Evolutionary conservation across 495 filamentous ascomycete species (phyloP).

Genomic region (Xylaria palmicola): DNA sequence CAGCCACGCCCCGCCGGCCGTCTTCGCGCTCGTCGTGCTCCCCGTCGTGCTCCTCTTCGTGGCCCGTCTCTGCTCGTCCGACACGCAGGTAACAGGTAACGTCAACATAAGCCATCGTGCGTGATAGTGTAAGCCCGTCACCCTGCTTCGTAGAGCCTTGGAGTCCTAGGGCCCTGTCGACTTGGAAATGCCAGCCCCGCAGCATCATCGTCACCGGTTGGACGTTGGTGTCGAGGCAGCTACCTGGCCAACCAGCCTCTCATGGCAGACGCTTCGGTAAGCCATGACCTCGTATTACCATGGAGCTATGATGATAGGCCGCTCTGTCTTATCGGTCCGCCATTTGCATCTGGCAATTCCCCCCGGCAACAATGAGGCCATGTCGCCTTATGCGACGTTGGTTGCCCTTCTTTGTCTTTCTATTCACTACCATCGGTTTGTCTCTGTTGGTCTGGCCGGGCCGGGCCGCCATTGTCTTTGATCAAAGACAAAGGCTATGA

Average conservation of each 20-base stretch:
- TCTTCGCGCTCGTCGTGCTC: too few species aligned
- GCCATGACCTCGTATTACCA: constrained; percentile 16
- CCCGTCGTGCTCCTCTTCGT: too few species aligned
- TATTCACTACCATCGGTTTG: too few species aligned
- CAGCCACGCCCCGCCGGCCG: too few species aligned
- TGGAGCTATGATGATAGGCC: constrained; percentile 1
- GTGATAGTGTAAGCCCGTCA: neutral
- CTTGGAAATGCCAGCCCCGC: neutral
- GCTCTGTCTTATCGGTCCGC: neutral
- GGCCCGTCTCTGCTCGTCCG: too few species aligned
- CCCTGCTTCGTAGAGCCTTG: neutral
- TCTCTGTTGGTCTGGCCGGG: neutral
- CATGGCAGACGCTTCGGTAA: neutral
- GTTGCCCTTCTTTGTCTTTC: too few species aligned
- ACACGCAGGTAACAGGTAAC: too few species aligned
- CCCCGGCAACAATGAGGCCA: neutral
- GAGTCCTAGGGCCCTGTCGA: constrained; percentile 1
- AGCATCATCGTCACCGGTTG: neutral
- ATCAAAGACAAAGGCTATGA: too few species aligned
- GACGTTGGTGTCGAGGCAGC: too few species aligned
- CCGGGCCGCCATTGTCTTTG: too few species aligned
- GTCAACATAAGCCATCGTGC: too few species aligned
- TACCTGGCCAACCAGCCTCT: neutral
- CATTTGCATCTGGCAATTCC: neutral
- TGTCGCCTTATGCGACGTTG: constrained; percentile 9